These are phyloP conservation scores for Sphaerosporella brunnea DNA, from an alignment of 495 filamentous ascomycete genomes.

Conservation along the genomic window DNA sequence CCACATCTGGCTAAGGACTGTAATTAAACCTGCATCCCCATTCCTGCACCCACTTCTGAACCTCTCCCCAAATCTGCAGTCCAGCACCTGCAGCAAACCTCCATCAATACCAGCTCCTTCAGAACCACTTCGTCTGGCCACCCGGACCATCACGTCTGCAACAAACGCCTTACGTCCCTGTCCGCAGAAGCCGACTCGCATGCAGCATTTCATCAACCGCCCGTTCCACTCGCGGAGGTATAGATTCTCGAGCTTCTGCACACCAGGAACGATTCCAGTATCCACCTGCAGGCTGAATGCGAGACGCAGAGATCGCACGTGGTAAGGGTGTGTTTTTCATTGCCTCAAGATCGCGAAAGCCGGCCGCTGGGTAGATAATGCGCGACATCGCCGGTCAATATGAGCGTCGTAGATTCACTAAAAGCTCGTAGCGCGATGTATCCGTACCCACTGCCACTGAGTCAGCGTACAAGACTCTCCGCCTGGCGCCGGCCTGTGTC, in stretches of 20 bases:
- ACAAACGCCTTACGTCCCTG: constrained; percentile 11
- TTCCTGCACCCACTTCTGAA: constrained; percentile 15
- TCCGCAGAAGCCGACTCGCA: constrained; percentile 16
- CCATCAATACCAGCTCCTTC: constrained; percentile 19
- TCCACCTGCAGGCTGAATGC: background rate
- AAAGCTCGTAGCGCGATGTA: constrained; percentile 15
- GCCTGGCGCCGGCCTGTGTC: constrained; percentile 7
- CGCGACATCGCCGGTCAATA: constrained; percentile 19
- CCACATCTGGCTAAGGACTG: constrained; percentile 1
- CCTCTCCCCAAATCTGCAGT: constrained; percentile 16
- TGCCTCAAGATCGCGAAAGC: constrained; percentile 11
- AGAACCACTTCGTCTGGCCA: constrained; percentile 15
- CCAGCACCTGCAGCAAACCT: constrained; percentile 18
- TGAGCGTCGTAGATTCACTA: constrained; percentile 15
- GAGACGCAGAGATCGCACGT: constrained; percentile 19
- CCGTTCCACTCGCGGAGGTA: constrained; percentile 21
- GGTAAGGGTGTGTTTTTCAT: constrained; percentile 10
- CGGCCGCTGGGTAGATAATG: constrained; percentile 17
- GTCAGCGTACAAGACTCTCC: background rate
- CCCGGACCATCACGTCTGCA: background rate
- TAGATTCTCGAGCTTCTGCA: constrained; percentile 17
- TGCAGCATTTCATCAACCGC: constrained; percentile 14
- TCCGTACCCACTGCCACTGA: background rate
- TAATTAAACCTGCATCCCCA: constrained; percentile 15
- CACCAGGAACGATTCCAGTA: background rate